Evolutionary conservation across 75 land plant species (phyloP), one percentile per base, ranked within the genome.

Genomic region (Selaginella tamariscina): DNA sequence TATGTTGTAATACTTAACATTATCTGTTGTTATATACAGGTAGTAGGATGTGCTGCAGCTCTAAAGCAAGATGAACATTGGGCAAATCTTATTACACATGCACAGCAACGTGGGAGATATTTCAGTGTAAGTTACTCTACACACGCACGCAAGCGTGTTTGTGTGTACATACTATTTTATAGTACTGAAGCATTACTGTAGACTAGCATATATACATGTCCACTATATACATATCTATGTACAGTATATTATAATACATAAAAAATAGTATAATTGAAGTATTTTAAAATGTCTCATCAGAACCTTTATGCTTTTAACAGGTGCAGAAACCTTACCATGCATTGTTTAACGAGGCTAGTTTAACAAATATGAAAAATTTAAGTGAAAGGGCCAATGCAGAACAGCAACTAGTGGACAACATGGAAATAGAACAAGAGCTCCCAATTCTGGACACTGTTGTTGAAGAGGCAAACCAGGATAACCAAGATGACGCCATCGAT

Each of bases 1-100:
- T 20, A 20, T 65, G 49, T 39, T 70, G 24, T 23, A 65, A 22
- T 70, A 18, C 31, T 70, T 30, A 66, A 70, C 24, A 21, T 24
- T 2, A 24, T n/a, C 18, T 71, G n/a, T 2, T 18, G 13, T 13
- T 57, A 55, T 71, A 13, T 63, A 76, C 63, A 84, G 98, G 98
- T 93, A 23, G 91, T 93, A 32, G 98, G 98, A 8, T 87, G 84
- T 68, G 88, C 91, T 32, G 83, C 82, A 22, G 88, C 91, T 20
- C 69, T 93, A 71, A 80, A 64, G 79, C 76, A 78, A 56, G 96
- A 93, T 65, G 73, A 79, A 72, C 96, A 89, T 57, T 93, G 98
- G 98, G 79, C 70, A 20, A 89, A 83, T 66, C 75, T 93, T 13
- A 66, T 93, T 24, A 78, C 75, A 32, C 79, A 79, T 73, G 90